phyloP scores from a whole-genome alignment of 2,329 filamentous ascomycete genomes.

The Fusarium nelsonii region DNA sequence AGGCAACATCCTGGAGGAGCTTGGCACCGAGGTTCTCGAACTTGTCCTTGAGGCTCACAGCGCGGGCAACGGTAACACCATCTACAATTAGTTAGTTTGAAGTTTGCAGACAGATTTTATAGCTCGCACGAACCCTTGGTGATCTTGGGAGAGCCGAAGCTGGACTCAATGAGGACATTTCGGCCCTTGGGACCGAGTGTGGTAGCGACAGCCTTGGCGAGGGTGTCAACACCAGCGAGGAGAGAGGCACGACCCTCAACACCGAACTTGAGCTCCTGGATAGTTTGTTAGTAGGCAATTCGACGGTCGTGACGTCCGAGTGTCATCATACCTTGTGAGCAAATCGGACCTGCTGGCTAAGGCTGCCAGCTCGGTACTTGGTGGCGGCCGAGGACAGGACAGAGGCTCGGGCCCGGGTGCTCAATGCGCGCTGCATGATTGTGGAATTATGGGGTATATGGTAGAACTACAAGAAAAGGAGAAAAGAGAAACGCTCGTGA shows the following conservation, averaged over 20 bases:
- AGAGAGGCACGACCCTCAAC: conserved; percentile 92
- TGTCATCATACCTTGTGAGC: conserved; percentile 84
- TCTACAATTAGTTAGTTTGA: conserved; percentile 62
- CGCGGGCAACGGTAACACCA: conserved; percentile 90
- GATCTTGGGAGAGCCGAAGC: conserved; percentile 99
- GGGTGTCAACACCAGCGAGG: conserved; percentile 93
- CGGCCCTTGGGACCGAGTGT: conserved; percentile 98
- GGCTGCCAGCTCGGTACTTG: conserved; percentile 73
- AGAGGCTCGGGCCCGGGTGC: conserved; percentile 82
- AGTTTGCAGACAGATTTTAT: not conserved
- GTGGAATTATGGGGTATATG: conserved; percentile 51
- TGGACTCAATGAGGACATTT: conserved; percentile 98
- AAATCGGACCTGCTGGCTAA: conserved; percentile 92
- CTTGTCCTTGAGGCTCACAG: conserved; percentile 95
- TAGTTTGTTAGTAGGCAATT: conserved; percentile 48
- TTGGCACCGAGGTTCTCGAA: conserved; percentile 99
- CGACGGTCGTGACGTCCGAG: conserved; percentile 20
- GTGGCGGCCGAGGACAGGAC: conserved; percentile 78
- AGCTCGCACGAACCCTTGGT: conserved; percentile 82
- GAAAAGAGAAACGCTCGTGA: conserved; percentile 45
- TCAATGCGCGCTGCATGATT: conserved; percentile 95
- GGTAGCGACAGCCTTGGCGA: conserved; percentile 94
- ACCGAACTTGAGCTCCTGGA: conserved; percentile 95
- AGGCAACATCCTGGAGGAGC: conserved; percentile 96
- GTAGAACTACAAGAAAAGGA: conserved; percentile 49